Evolutionary conservation across 345 rosid species (phyloP), one percentile per base, ranked within the genome.

Genomic region (Rhodamnia rubescens): DNA sequence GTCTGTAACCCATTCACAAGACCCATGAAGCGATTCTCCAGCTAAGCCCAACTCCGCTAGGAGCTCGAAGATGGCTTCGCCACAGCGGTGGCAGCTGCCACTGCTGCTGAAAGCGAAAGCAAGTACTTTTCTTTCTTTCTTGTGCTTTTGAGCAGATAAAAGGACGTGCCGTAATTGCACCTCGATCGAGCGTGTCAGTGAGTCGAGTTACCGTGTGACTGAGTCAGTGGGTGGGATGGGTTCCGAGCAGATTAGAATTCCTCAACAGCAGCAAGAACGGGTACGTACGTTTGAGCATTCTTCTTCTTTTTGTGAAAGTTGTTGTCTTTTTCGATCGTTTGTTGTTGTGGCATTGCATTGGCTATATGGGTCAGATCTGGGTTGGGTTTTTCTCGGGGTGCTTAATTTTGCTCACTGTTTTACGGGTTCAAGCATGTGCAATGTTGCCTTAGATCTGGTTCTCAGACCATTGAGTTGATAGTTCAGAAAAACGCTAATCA

Each of bases 241-340:
- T 69, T 89, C 92, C 32, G 90, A 93, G 93, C 98, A 92, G 87
- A 91, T 90, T 54, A 91, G 94, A 84, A 88, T 93, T 81, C 95
- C 94, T 84, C 94, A 88, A 83, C 93, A 91, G 81, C 95, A 53
- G 83, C 86, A 78, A 85, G 86, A 85, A 85, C 82, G 92, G 94
- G 98, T 93, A 86, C 82, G 88, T 85, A 24, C 82, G 83, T 69
- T 75, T 84, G 74, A 86, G 59, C 7, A 50, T 85, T 44, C 74
- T 86, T 89, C 57, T 88, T 74, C 53, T 4, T 55, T 81, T 22
- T 40, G 69, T 15, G 54, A 53, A 52, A 52, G 47, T 69, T 11
- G 59, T 21, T 69, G 85, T 69, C 53, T 58, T 84, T 53, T 36
- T 36, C 36, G 11, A 51, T 40, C 81, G 27, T 74, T 54, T 36